Percentiles rank a stretch among this genome's conserved stretches.
Conservation (phyloP, 306 rosid species). For the Fragaria vesca region DNA sequence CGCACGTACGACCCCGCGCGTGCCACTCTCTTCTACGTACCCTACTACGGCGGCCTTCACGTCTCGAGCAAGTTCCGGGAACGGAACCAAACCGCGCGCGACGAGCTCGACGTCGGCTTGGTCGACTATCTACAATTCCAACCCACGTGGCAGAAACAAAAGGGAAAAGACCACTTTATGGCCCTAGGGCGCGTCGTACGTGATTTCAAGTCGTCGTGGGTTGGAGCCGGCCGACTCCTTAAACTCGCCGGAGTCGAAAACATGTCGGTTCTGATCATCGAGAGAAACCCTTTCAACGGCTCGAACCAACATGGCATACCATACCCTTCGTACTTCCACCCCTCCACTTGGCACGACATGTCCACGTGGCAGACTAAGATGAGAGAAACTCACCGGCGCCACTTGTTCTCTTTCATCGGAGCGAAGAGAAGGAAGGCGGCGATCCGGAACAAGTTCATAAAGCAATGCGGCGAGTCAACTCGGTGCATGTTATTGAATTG, state of each 20-base stretch:
- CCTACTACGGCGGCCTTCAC: conserved; percentile 83
- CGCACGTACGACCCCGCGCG: conserved; percentile 61
- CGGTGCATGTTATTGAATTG: conserved; percentile 7
- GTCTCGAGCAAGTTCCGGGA: conserved; percentile 48
- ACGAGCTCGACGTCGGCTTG: conserved; percentile 44
- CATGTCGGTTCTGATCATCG: conserved; percentile 86
- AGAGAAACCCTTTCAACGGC: conserved; percentile 26
- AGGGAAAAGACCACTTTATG: conserved; percentile 64
- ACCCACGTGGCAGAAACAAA: conserved; percentile 29
- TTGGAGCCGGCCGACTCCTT: conserved; percentile 59
- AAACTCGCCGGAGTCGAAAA: conserved; percentile 41
- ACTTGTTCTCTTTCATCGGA: conserved; percentile 24
- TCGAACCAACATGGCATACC: conserved; percentile 77
- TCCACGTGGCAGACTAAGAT: conserved; percentile 48
- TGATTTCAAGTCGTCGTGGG: background rate
- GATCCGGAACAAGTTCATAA: conserved; percentile 1
- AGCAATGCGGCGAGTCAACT: conserved; percentile 7
- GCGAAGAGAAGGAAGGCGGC: background rate
- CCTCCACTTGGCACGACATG: conserved; percentile 30
- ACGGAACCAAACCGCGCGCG: conserved; percentile 54
- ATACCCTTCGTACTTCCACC: conserved; percentile 86
- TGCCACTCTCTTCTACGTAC: conserved; percentile 66
- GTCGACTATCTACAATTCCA: conserved; percentile 27
- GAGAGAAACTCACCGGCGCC: background rate
- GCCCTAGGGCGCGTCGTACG: conserved; percentile 76